Evolutionary conservation across 495 filamentous ascomycete genomes (phyloP), one percentile per base, ranked within the genome.

Genomic region (Tetracladium setigerum): DNA sequence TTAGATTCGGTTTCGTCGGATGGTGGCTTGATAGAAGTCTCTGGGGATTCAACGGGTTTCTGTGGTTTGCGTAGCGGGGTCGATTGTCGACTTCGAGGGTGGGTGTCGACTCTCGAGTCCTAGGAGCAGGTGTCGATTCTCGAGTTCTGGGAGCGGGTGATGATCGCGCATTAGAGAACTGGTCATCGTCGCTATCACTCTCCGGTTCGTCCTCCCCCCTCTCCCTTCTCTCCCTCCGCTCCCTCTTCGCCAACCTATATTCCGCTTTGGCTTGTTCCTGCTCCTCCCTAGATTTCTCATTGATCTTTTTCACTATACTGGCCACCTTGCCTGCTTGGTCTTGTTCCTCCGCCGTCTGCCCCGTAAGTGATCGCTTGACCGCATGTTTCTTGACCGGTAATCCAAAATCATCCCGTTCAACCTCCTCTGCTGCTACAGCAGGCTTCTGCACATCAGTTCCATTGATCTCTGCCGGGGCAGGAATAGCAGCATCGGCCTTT

Each of bases 401-500:
- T 18, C 76, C 74, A 57, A 78, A 80, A 37, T 80, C 76, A 57
- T 80, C 76, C 16, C 67, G 44, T 52, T 79, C 68, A 16, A 57
- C 58, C 44, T 44, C 55, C 53, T 61, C 65, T 52, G 59, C 60
- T 36, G 61, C 38, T 44, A 54, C 53, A 63, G 66, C 66, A 16
- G 27, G 15, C 10, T 15, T 30, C 7, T 31, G 34, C 13, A 30
- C 36, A 41, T 31, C 12, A 10, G 32, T 36, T 30, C 38, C 30
- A 24, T 49, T 30, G 6, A 14, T 40, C 32, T 9, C 44, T 27
- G 22, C 22, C 7, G 22, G 22, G 7, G 22, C 22, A 27, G 22
- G 22, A 27, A 27, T 27, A 8, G 18, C 30, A 34, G 36, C 32
- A 38, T 51, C 44, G 30, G 47, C 39, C 48, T 30, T 51, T 27